These are phyloP conservation scores for Scheffersomyces titani DNA, from an alignment of 1,139 yeast species.

Conservation along the genomic window DNA sequence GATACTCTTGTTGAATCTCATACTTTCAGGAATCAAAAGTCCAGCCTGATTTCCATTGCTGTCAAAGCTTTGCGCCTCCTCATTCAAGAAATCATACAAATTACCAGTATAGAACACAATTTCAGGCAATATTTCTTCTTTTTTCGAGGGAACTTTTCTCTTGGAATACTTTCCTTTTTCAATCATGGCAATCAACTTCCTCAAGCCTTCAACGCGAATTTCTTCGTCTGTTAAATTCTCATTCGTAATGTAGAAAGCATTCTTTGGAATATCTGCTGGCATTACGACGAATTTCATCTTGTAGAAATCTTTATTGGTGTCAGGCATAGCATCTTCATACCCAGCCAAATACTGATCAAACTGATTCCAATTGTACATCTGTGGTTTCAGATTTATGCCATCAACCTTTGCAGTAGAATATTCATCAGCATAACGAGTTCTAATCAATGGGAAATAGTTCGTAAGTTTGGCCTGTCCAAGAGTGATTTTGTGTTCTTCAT, in stretches of 20 bases:
- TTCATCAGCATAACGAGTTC: slow-evolving; percentile 75
- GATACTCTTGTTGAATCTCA: slow-evolving; percentile 37
- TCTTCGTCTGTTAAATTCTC: slow-evolving; percentile 80
- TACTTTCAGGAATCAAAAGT: slow-evolving; percentile 34
- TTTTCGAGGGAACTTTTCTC: slow-evolving; percentile 36
- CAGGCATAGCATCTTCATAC: slow-evolving; percentile 67
- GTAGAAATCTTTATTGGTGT: slow-evolving; percentile 58
- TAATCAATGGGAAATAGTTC: slow-evolving; percentile 56
- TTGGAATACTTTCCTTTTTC: slow-evolving; percentile 56
- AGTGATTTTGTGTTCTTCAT: slow-evolving; percentile 24
- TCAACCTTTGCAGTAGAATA: slow-evolving; percentile 63
- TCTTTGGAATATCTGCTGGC: slow-evolving; percentile 71
- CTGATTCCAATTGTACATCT: slow-evolving; percentile 82
- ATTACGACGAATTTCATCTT: slow-evolving; percentile 80
- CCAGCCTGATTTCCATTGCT: slow-evolving; percentile 37
- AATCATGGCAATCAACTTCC: slow-evolving; percentile 67
- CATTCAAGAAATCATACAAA: slow-evolving; percentile 65
- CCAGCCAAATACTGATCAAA: slow-evolving; percentile 92
- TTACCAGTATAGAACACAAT: slow-evolving; percentile 88
- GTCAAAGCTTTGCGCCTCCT: slow-evolving; percentile 38
- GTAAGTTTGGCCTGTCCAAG: slow-evolving; percentile 17
- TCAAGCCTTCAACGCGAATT: slow-evolving; percentile 80
- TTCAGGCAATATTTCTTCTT: slow-evolving; percentile 66
- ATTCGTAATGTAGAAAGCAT: slow-evolving; percentile 49
- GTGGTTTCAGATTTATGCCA: slow-evolving; percentile 52